Evolutionary conservation across 106 monocot species (phyloP), one percentile per base, ranked within the genome.

Genomic region (Cymbidium sinense): DNA sequence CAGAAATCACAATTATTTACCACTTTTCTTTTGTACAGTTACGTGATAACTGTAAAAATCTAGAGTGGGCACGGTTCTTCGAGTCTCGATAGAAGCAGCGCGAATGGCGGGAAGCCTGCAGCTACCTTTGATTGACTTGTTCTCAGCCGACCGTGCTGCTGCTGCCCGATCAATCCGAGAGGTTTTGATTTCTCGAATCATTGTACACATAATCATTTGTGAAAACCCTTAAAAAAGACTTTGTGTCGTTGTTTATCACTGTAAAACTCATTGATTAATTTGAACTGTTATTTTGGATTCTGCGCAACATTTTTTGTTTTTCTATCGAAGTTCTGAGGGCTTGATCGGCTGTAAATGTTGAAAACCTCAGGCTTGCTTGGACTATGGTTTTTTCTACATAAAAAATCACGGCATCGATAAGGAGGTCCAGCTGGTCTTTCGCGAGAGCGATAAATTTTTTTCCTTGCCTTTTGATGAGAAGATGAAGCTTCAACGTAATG

Each of bases 371-470:
- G 96, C 96, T 7, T 98, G 96, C 64, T 62, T 94, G 82, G 96
- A 98, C 3, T 74, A 84, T 47, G 96, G 96, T 20, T 98, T 98
- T 85, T 98, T 98, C 87, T 98, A 98, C 80, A 34, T 94, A n/a
- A 81, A 85, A 33, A 94, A 98, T 78, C 96, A 98, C 67, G 91
- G 96, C 64, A 81, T 98, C 65, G 90, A 84, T 34, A 79, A 83
- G 2, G 76, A 52, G 17, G 4, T 64, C 74, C 44, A 62, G 7
- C 36, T 47, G 35, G 55, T 94, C 77, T 81, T 98, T 74, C 29
- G 13, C 6, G 88, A 92, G 79, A 98, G 96, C 88, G 81, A 70
- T 39, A 90, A 81, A 64, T 91, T 98, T 79, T 98, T 98, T 79
- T 77, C 77, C 3, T 62, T 91, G 64, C 87, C 96, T 2, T 67